Conservation (phyloP, 2,329 filamentous ascomycete species). For the Capronia coronata region DNA sequence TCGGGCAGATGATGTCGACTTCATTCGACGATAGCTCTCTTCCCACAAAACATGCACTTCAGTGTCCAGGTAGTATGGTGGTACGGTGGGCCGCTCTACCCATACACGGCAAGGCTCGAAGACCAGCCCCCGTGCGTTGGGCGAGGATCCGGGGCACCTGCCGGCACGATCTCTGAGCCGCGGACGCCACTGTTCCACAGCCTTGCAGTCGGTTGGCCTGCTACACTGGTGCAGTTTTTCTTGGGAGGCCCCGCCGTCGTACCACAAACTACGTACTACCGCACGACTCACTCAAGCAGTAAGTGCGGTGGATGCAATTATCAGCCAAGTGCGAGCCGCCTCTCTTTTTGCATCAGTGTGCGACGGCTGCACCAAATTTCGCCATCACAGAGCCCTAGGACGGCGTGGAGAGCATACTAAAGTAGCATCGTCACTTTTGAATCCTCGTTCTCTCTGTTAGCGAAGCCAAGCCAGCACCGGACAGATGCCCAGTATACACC, state of each 20-base stretch:
- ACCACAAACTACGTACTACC: neutral
- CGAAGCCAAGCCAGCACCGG: neutral
- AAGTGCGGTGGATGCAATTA: neutral
- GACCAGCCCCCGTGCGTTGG: neutral
- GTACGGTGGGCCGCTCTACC: neutral
- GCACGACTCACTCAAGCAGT: neutral
- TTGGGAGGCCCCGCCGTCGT: neutral
- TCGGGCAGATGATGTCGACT: too few relatives aligned
- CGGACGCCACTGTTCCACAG: neutral
- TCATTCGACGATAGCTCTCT: neutral
- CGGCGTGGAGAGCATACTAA: neutral
- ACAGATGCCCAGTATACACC: neutral
- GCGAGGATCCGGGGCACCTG: neutral
- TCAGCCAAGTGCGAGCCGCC: too few relatives aligned
- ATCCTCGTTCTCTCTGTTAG: neutral
- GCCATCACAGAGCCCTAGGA: too few relatives aligned
- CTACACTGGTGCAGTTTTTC: neutral
- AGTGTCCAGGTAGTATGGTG: too few relatives aligned
- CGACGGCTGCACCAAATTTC: too few relatives aligned
- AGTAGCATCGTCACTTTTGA: neutral
- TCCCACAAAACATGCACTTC: neutral
- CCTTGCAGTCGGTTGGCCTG: neutral
- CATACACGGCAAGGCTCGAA: neutral
- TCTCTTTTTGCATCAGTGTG: too few relatives aligned
- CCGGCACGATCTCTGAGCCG: neutral